Base-by-base conservation (phyloP, 208 protist genomes). In the Crithidia sp. region DNA sequence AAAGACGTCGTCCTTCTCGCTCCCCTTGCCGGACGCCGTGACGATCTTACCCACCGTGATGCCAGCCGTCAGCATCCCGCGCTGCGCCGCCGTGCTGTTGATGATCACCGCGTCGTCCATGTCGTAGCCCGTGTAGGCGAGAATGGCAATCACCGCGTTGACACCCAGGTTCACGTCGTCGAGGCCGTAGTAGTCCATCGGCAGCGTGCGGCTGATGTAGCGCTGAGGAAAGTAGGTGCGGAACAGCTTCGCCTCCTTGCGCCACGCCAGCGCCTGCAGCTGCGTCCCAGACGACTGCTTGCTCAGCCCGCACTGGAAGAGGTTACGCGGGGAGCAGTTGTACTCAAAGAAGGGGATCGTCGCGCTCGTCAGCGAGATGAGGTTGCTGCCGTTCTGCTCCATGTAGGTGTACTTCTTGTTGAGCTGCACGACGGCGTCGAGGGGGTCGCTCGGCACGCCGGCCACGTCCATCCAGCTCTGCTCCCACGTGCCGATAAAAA, bases 61-160 rank as follows among this genome's bases (percentile, higher is more conserved):
- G 45, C 85, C 95, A 12, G 92, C 99, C 75, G 98, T 97, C 56
- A 95, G 88, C 85, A 99, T 99, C 39, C 99, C 99, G 55, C 99
- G 86, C 78, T 99, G 98, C 43, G 93, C 92, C 4, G 98, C 89
- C 0, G 91, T 93, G 83, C 99, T 99, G 87, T 99, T 99, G 67
- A 99, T 83, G 57, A 99, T 99, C 67, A 99, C 98, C 19, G 99
- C 99, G 83, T 99, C 99, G 83, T 99, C 99, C 98, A 99, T 99
- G 89, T 99, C 99, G 85, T 99, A 99, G 62, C 98, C 99, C 6
- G 99, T 99, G 94, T 99, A 99, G 17, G 99, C 95, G 69, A 99
- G 88, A 65, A 99, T 99, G 36, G 99, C 99, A 44, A 99, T 96
- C n/a, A 99, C 89, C 16, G 98, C 99, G 86, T 99, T 99, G 7